Base-by-base conservation (phyloP, 192 early-diverging fungal species). In the Podila epigama region DNA sequence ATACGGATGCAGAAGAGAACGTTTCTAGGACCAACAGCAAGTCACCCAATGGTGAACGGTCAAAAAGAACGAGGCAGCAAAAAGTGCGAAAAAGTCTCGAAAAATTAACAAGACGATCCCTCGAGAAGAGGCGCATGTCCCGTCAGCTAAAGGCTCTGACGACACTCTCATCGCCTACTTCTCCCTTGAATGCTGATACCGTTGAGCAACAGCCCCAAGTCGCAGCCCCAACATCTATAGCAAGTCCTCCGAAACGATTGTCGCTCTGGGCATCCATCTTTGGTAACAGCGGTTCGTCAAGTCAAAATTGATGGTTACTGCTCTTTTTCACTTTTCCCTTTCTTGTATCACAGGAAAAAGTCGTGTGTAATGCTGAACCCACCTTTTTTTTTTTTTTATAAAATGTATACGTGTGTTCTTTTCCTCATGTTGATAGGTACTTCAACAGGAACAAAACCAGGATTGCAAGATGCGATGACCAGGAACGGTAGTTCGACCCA, bases 211-310 rank as follows among this genome's bases (percentile, higher is more conserved):
- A n/a, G n/a, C n/a, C n/a, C n/a, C n/a, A n/a, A n/a, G n/a, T n/a
- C n/a, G 5, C 52, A 0, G 20, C 54, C 15, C 3, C 34, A 5
- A 77, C 36, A 10, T 25, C 36, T 13, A 56, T 63, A 7, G 25
- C 60, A 33, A n/a, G n/a, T n/a, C n/a, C n/a, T n/a, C 73, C 73
- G 31, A 77, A 77, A 41, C 65, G 73, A 15, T 60, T 51, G 39
- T 77, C 73, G 5, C 36, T 77, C 8, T 77, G 73, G 73, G 66
- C 73, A 59, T 77, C 73, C 2, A 16, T 77, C 7, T 77, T 77
- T 39, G 73, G 72, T 4, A 66, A 66, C 48, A n/a, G n/a, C 37
- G 60, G 73, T 77, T 40, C 7, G 58, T 20, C n/a, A n/a, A n/a
- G n/a, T n/a, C n/a, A n/a, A n/a, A n/a, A n/a, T n/a, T n/a, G n/a